Evolutionary conservation across 2,329 filamentous ascomycete genomes (phyloP).

Genomic region (Phaeosphaeriaceae sp.): DNA sequence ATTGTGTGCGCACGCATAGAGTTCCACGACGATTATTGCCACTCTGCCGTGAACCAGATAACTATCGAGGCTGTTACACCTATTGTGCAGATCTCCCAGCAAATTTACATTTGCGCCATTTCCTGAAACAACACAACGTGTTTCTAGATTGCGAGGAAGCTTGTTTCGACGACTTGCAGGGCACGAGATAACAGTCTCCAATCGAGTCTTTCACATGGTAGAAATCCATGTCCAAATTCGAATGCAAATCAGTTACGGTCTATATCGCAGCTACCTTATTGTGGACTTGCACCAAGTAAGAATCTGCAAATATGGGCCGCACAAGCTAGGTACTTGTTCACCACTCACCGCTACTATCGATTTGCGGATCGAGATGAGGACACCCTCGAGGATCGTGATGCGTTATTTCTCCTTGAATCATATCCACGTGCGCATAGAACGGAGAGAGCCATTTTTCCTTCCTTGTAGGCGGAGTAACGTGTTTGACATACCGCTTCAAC

Average conservation of each 20-base stretch:
- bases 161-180: constrained; percentile 1
- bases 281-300: background rate
- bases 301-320: background rate
- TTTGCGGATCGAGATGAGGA: background rate
- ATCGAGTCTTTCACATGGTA: background rate
- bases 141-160: background rate
- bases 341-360: background rate
- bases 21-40: background rate
- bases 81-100: background rate
- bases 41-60: background rate
- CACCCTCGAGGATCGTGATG: background rate
- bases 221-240: background rate
- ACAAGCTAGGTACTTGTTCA: background rate
- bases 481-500: background rate
- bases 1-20: background rate
- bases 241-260: background rate
- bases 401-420: background rate
- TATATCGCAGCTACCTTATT: background rate
- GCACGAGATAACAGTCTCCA: background rate
- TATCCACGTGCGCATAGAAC: background rate
- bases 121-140: background rate
- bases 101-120: background rate
- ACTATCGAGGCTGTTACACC: background rate
- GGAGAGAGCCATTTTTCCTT: background rate
- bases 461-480: background rate